These are phyloP conservation scores for Fusarium sp. DNA, from an alignment of 2,329 filamentous ascomycete species.

Conservation along the genomic window DNA sequence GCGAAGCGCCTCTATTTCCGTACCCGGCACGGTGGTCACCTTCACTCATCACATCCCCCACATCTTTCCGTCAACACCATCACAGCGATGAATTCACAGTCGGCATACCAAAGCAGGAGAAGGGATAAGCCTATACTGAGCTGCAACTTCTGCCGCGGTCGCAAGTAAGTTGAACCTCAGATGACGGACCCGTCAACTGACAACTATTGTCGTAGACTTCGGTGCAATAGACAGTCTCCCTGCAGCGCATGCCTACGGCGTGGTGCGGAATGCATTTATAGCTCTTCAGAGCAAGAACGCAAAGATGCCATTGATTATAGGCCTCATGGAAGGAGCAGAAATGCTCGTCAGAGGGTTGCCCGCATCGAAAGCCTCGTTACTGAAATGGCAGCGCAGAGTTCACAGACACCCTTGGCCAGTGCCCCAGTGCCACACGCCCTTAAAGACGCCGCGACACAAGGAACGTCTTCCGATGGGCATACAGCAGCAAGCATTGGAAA, in stretches of 20 bases:
- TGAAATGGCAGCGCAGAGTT: conserved; percentile 16
- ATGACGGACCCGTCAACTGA: neutral
- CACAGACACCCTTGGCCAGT: neutral
- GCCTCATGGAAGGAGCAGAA: conserved; percentile 11
- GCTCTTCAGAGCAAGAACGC: conserved; percentile 27
- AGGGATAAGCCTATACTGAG: neutral
- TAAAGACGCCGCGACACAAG: neutral
- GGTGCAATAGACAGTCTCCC: conserved; percentile 20
- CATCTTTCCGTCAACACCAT: neutral
- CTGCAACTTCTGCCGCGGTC: neutral
- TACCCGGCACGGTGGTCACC: neutral
- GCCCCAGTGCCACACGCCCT: neutral
- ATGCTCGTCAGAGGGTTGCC: conserved; percentile 30
- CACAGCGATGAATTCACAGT: neutral
- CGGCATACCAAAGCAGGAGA: neutral
- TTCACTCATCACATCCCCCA: too few species aligned
- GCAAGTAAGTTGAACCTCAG: neutral
- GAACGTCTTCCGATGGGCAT: neutral
- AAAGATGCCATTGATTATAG: conserved; percentile 33
- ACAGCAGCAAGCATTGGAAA: neutral
- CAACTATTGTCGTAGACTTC: conserved; percentile 3
- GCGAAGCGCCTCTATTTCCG: neutral
- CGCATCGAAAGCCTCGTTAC: conserved; percentile 31
- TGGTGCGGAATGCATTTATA: conserved; percentile 13
- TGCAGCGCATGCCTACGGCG: conserved; percentile 11